These are phyloP conservation scores for Chytriomyces sp. DNA, from an alignment of 192 early-diverging fungal genomes.

Conservation along the genomic window DNA sequence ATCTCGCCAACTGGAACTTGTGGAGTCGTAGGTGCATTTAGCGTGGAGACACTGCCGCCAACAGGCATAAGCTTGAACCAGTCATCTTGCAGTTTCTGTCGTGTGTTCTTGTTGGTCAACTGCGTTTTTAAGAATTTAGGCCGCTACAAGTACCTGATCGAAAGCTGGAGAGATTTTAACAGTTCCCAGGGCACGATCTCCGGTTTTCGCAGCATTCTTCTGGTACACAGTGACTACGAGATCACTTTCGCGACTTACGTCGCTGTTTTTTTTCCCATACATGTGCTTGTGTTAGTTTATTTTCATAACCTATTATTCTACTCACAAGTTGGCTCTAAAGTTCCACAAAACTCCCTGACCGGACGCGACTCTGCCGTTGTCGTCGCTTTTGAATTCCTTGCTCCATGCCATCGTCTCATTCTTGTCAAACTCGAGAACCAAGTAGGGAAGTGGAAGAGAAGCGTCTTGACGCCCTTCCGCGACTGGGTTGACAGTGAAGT, in stretches of 20 bases:
- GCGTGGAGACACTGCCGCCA: neutral
- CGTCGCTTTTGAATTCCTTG: slow-evolving; percentile 24
- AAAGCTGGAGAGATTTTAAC: slow-evolving; percentile 13
- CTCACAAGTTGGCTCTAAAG: slow-evolving; percentile 30
- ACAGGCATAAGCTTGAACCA: slow-evolving; percentile 25
- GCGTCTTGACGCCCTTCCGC: neutral
- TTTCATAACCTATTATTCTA: too few species aligned
- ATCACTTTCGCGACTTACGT: slow-evolving; percentile 31
- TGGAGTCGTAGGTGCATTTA: slow-evolving; percentile 10
- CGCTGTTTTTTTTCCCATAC: too few species aligned
- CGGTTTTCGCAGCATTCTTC: slow-evolving; percentile 7
- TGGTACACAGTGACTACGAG: slow-evolving; percentile 33
- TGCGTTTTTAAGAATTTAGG: too few species aligned
- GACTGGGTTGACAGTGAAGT: neutral
- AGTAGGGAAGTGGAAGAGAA: slow-evolving; percentile 56
- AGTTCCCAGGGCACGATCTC: slow-evolving; percentile 13
- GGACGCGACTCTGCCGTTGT: neutral
- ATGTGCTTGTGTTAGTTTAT: too few species aligned
- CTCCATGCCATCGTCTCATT: slow-evolving; percentile 71
- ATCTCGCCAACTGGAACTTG: slow-evolving; percentile 14
- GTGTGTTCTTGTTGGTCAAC: too few species aligned
- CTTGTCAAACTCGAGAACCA: slow-evolving; percentile 89
- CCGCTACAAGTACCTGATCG: slow-evolving; percentile 25
- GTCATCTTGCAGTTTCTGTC: slow-evolving; percentile 32
- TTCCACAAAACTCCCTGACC: slow-evolving; percentile 24